Evolutionary conservation across 345 rosid genomes (phyloP).

Genomic region (Hibiscus trionum): DNA sequence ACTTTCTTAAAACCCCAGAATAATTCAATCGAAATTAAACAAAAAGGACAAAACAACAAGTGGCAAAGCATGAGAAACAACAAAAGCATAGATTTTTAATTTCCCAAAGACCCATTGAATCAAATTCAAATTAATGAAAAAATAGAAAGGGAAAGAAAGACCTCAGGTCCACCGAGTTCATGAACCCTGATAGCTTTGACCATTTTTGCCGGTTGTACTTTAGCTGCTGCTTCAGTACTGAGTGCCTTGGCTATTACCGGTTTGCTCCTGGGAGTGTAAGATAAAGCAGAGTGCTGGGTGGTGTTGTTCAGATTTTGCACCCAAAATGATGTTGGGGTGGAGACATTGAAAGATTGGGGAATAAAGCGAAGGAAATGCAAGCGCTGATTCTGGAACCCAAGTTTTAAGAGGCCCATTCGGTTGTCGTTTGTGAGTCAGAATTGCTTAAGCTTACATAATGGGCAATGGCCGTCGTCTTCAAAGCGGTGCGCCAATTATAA

Average conservation of each 20-base stretch:
- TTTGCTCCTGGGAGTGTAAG: neutral
- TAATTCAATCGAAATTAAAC: neutral
- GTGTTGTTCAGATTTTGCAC: neutral
- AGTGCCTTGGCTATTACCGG: neutral
- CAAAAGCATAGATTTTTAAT: neutral
- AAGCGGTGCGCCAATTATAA: neutral
- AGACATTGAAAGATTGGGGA: neutral
- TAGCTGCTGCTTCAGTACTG: slow-evolving; percentile 13
- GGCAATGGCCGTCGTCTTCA: neutral
- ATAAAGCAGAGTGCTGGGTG: neutral
- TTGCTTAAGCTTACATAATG: neutral
- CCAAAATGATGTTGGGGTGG: neutral
- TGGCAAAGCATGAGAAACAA: neutral
- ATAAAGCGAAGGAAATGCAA: neutral
- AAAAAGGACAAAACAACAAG: neutral
- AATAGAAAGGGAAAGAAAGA: slow-evolving; percentile 1
- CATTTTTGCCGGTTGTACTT: slow-evolving; percentile 36
- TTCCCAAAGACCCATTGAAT: neutral
- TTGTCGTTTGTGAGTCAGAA: neutral
- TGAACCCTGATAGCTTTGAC: slow-evolving; percentile 80
- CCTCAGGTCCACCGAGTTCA: slow-evolving; percentile 92
- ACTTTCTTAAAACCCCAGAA: neutral
- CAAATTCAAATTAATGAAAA: neutral
- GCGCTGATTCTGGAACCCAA: neutral
- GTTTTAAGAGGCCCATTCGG: neutral